phyloP scores from a whole-genome alignment of 306 rosid genomes.

The Crotalaria pallida region DNA sequence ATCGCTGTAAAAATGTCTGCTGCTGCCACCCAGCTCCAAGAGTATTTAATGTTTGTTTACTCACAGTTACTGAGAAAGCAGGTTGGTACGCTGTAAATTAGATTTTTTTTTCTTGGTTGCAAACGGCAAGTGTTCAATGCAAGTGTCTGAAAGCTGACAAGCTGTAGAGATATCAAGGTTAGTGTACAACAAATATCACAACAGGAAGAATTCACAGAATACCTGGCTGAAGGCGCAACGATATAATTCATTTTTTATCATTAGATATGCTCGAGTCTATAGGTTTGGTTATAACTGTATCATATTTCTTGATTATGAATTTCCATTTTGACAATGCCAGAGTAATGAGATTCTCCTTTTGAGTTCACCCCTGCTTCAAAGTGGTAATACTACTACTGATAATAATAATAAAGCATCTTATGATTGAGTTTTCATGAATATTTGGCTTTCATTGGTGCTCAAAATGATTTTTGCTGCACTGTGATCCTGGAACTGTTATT shows the following conservation, averaged over 20 bases:
- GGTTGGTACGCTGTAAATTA: slow-evolving; percentile 34
- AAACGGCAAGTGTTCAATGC: slow-evolving; percentile 6
- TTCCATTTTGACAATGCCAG: slow-evolving; percentile 11
- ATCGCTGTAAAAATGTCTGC: slow-evolving; percentile 20
- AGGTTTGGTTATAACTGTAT: slow-evolving; percentile 6
- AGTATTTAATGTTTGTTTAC: background rate
- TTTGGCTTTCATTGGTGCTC: background rate
- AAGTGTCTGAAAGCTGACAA: slow-evolving; percentile 23
- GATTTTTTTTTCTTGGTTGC: slow-evolving; percentile 13
- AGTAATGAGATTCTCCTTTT: slow-evolving; percentile 12
- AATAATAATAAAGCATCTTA: background rate
- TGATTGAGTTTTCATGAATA: background rate
- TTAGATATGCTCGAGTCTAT: slow-evolving; percentile 14
- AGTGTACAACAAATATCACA: slow-evolving; percentile 15
- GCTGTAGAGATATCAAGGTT: slow-evolving; percentile 37
- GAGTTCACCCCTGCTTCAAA: background rate
- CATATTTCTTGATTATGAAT: slow-evolving; percentile 13
- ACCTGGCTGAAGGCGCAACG: slow-evolving; percentile 13
- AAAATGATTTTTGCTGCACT: background rate
- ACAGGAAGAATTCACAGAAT: background rate
- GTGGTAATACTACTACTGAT: background rate
- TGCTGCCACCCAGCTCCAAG: slow-evolving; percentile 32
- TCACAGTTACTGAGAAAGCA: slow-evolving; percentile 22
- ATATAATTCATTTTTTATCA: slow-evolving; percentile 10
- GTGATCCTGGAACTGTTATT: background rate